phyloP scores from a whole-genome alignment of 257 asterid species.

The Solanum etuberosum region DNA sequence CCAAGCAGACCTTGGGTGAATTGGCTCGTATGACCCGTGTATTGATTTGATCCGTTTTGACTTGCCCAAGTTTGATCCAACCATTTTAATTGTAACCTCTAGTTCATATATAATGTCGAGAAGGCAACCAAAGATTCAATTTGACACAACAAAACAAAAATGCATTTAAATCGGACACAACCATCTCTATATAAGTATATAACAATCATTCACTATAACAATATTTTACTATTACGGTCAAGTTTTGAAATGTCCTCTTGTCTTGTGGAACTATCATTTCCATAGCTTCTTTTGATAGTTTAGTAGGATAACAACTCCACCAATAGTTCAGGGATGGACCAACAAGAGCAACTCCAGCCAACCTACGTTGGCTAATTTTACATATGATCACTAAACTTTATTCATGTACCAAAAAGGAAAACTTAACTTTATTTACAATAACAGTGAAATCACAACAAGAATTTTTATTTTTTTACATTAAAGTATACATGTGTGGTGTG shows the following conservation, averaged over 20 bases:
- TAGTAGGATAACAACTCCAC: slow-evolving; percentile 56
- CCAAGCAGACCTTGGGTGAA: neutral
- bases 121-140: neutral
- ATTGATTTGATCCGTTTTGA: neutral
- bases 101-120: neutral
- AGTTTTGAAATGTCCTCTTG: slow-evolving; percentile 33
- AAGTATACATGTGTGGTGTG: slow-evolving; percentile 48
- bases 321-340: slow-evolving; percentile 51
- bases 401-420: neutral
- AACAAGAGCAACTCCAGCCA: slow-evolving; percentile 69
- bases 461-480: no score
- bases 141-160: neutral
- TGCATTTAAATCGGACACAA: neutral
- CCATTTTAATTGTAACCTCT: neutral
- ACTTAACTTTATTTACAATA: neutral
- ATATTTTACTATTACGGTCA: neutral
- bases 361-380: slow-evolving; percentile 13
- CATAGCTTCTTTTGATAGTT: slow-evolving; percentile 30
- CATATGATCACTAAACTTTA: neutral
- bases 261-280: slow-evolving; percentile 21
- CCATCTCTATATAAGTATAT: neutral
- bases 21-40: neutral
- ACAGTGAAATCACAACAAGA: neutral
- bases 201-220: neutral
- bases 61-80: neutral